Base-by-base conservation (phyloP, 2,329 filamentous ascomycete species). In the Fonsecaea nubica region DNA sequence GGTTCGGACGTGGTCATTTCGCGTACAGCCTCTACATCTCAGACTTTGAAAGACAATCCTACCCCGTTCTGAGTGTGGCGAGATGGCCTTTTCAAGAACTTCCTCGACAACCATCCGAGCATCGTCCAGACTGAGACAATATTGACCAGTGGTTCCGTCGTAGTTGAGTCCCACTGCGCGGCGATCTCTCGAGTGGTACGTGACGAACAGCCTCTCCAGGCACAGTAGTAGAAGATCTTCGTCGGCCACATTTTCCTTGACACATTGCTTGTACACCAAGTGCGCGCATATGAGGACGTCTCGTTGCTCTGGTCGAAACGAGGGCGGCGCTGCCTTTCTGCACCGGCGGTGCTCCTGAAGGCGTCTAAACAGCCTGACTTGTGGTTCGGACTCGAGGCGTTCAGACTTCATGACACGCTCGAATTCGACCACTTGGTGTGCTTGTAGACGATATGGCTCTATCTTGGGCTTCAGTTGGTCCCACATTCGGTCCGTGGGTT, bases 111-210 rank as follows among this genome's bases (percentile, higher is more conserved):
- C 70, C 72, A 73, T 72, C 35, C 71, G 71, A 9, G 76, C 76
- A 61, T 77, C 76, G 48, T 75, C 74, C 33, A 78, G 69, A 18
- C 72, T 71, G 8, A 77, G 72, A n/a, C 68, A 56, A 60, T 77
- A 76, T 32, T 64, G 62, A 12, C 72, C 70, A 45, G 62, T 57
- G 42, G 63, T 58, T 15, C 69, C 65, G 45, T 72, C 63, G 58
- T 60, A 67, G 52, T 72, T 72, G 36, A 71, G 59, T 8, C 70
- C 70, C 1, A 10, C 33, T n/a, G 70, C 69, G 25, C 45, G 63
- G 5, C 54, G 32, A 2, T 58, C 45, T 15, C 68, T 30, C 13
- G 53, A 52, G 12, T 67, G 62, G 58, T 75, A 76, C 10, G 54
- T 50, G 35, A 68, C 63, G 35, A 72, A 72, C 9, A 77, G 72